Base-by-base conservation (phyloP, 2,329 filamentous ascomycete genomes). In the Penicillium sp. region DNA sequence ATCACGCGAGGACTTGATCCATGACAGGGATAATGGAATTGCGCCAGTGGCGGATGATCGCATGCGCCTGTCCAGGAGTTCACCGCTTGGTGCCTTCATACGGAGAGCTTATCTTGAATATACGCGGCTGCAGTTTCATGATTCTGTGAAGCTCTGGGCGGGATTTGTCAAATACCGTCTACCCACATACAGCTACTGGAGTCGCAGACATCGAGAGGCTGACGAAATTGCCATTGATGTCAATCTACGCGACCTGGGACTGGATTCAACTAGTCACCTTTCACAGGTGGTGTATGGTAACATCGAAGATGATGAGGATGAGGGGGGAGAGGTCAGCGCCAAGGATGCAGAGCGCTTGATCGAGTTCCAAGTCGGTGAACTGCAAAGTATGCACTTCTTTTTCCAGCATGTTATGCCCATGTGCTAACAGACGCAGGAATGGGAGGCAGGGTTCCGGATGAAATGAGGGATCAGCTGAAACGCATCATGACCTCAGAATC, bases 301-400 rank as follows among this genome's bases (percentile, higher is more conserved):
- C 54, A 67, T 83, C 25, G 72, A 76, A 19, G 68, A 74, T 14
- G 72, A 73, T 16, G 69, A 73, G 10, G 72, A 74, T 25, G 73
- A 76, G 30, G 69, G 75, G 38, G 72, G 70, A 7, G 70, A 72
- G 30, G 80, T 90, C 52, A 94, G 90, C 72, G 86, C 85, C 0
- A 87, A 93, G 62, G 91, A 96, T 67, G 80, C 94, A 8, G 90
- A 95, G 69, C 84, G 84, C 30, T 77, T 97, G 28, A 76, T 97
- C 19, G 90, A 95, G 62, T 95, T 94, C 64, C 92, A 96, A 68
- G 87, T 97, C 36, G 87, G 90, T 60, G 86, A 91, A 70, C 85
- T 97, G 76, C 92, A 97, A 70, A 89, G 88, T 88, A 75, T 33
- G 67, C 58, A 67, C 78, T 73, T 7, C 36, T 45, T 44, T 44